Conservation (phyloP, 805 yeast genomes). For the Candida boleticola region DNA sequence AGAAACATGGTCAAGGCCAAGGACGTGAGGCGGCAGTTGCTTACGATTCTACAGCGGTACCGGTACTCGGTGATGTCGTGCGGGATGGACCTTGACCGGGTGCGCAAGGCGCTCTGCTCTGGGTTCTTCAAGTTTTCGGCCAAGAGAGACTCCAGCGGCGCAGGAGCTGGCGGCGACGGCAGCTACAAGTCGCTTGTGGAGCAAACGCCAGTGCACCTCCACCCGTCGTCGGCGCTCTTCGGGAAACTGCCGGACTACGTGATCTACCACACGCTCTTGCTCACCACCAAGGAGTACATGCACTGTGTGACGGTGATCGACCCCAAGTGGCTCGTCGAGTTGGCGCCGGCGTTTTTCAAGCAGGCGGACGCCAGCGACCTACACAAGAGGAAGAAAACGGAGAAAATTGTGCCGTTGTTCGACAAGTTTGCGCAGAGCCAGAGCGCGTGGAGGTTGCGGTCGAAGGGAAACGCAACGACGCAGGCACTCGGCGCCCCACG, state of each 20-base stretch:
- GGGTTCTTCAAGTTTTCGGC: slow-evolving; percentile 71
- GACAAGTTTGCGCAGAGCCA: slow-evolving; percentile 58
- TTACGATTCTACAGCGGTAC: slow-evolving; percentile 51
- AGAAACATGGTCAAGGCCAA: slow-evolving; percentile 73
- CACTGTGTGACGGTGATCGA: slow-evolving; percentile 82
- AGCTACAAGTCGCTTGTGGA: slow-evolving; percentile 60
- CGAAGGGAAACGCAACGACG: slow-evolving; percentile 23
- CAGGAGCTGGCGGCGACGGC: slow-evolving; percentile 46
- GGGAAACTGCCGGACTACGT: slow-evolving; percentile 70
- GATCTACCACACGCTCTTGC: slow-evolving; percentile 73
- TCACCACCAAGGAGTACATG: slow-evolving; percentile 90
- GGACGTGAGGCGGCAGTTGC: slow-evolving; percentile 76
- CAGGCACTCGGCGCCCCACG: slow-evolving; percentile 1
- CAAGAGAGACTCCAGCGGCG: slow-evolving; percentile 49
- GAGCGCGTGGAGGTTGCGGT: slow-evolving; percentile 75
- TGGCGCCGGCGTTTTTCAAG: slow-evolving; percentile 73
- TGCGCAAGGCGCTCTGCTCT: slow-evolving; percentile 61
- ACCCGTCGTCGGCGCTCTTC: slow-evolving; percentile 80
- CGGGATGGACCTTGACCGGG: slow-evolving; percentile 52
- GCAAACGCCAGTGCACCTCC: slow-evolving; percentile 72
- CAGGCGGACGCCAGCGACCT: slow-evolving; percentile 50
- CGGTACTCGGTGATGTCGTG: slow-evolving; percentile 47
- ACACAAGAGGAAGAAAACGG: slow-evolving; percentile 52
- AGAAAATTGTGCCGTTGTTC: slow-evolving; percentile 72
- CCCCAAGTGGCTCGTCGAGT: slow-evolving; percentile 72